Conservation (phyloP, 1,284 basidiomycete genomes). For the Naganishia albida region DNA sequence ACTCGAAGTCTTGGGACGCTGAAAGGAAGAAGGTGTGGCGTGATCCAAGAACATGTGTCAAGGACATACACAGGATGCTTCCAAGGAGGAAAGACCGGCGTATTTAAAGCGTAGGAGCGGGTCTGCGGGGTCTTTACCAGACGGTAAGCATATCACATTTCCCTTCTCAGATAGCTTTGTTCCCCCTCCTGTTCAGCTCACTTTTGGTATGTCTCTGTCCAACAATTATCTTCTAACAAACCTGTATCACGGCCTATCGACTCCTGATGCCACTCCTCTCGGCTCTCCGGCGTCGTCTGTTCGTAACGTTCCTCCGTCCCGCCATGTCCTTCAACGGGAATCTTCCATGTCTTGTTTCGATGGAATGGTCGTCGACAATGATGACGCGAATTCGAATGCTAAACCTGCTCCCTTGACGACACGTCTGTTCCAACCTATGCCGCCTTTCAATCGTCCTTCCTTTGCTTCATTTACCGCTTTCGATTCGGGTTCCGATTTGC, state of each 20-base stretch:
- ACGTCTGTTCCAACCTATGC: background rate
- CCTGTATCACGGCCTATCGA: conserved; percentile 44
- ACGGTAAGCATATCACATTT: conserved; percentile 2
- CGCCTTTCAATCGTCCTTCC: background rate
- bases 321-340: background rate
- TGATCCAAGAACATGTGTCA: conserved; percentile 4
- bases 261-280: conserved; percentile 40
- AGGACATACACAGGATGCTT: background rate
- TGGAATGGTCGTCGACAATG: conserved; percentile 10
- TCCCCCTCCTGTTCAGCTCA: background rate
- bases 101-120: conserved; percentile 12
- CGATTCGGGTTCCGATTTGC: background rate
- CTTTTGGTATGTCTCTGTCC: conserved; percentile 30
- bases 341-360: conserved; percentile 12
- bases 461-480: background rate
- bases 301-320: conserved; percentile 3
- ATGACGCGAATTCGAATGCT: background rate
- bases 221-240: conserved; percentile 39
- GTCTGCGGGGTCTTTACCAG: conserved; percentile 16
- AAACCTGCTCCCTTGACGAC: background rate
- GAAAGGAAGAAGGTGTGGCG: conserved; percentile 11
- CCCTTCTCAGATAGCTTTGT: background rate
- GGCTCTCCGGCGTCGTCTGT: conserved; percentile 13
- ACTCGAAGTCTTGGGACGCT: background rate
- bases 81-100: background rate